Evolutionary conservation across 371 early-diverging fungal genomes (phyloP), one percentile per base, ranked within the genome.

Genomic region (Racocetra persica): DNA sequence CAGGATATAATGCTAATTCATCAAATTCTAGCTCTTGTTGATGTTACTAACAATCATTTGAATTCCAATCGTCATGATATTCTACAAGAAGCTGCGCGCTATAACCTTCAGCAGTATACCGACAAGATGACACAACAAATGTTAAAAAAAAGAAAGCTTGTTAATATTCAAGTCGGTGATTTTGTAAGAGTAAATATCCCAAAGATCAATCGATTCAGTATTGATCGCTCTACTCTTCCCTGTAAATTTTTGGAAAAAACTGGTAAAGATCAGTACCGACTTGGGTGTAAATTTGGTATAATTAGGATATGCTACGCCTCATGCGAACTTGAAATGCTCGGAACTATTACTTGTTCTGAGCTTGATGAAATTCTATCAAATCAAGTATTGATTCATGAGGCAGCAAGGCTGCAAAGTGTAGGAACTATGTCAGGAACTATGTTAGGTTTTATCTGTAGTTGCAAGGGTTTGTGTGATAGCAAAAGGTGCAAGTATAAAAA

Each of bases 171-270:
- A 24, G 32, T 75, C 32, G 59, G 36, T 14, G 75, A 75, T 38
- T 18, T 55, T 2, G 75, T 75, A 28, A 55, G 36, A 55, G 41
- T 75, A 28, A 0, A 18, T 3, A 32, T 75, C 16, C 16, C 57
- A 24, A 75, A 18, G 57, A 75, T 74, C 32, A 57, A 74, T 59
- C 22, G 57, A 54, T 57, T 59, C 26, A 13, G 75, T 57, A 38
- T 55, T 36, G 36, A 75, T 60, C 36, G 20, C 22, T 6, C 38
- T 49, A 59, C 36, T 38, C 0, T 75, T 14, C 32, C 32, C 22
- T 75, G 75, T 55, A 75, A 57, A 74, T 16, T 74, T 55, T 32
- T 74, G 28, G 22, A 74, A 49, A 70, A 70, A 52, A 70, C n/a
- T 18, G 16, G 10, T 63, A 26, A 70, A 20, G 45, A 70, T 45